Conservation (phyloP, 208 protist species). For the Herpetomonas samuelpessoai region DNA sequence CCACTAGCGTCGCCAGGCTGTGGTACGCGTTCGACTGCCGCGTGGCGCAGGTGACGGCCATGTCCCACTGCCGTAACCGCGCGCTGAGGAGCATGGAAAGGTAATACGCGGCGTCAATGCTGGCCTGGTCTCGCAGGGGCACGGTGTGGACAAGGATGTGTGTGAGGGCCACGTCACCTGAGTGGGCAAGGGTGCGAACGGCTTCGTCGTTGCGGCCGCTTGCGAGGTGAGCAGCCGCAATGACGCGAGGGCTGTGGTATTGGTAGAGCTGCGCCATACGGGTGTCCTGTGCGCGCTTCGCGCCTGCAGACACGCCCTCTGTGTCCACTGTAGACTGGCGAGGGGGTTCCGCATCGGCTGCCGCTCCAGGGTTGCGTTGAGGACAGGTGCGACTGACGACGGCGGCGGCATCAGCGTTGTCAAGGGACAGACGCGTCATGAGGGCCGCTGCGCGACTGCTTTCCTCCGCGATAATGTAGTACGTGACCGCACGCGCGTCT, state of each 20-base stretch:
- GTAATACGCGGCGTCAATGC: conserved; percentile 78
- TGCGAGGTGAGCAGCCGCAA: conserved; percentile 60
- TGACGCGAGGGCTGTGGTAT: conserved; percentile 53
- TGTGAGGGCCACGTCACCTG: conserved; percentile 58
- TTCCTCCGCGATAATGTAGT: conserved; percentile 83
- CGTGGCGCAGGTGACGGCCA: conserved; percentile 62
- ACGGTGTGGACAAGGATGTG: conserved; percentile 82
- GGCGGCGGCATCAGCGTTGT: conserved; percentile 46
- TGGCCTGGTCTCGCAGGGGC: conserved; percentile 71
- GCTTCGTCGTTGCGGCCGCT: conserved; percentile 67
- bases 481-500: conserved; percentile 49
- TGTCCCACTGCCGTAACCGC: conserved; percentile 69
- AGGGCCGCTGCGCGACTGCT: conserved; percentile 56
- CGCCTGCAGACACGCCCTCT: conserved; percentile 31
- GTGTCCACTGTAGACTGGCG: conserved; percentile 60
- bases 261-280: conserved; percentile 31
- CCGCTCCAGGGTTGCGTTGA: conserved; percentile 30
- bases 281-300: conserved; percentile 40
- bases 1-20: conserved; percentile 58
- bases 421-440: conserved; percentile 34
- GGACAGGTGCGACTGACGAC: conserved; percentile 68
- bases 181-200: conserved; percentile 49
- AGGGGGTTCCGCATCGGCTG: conserved; percentile 38
- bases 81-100: conserved; percentile 72
- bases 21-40: conserved; percentile 78